These are phyloP conservation scores for Blastocystis sp. DNA, from an alignment of 352 stramenopile species.

Conservation along the genomic window DNA sequence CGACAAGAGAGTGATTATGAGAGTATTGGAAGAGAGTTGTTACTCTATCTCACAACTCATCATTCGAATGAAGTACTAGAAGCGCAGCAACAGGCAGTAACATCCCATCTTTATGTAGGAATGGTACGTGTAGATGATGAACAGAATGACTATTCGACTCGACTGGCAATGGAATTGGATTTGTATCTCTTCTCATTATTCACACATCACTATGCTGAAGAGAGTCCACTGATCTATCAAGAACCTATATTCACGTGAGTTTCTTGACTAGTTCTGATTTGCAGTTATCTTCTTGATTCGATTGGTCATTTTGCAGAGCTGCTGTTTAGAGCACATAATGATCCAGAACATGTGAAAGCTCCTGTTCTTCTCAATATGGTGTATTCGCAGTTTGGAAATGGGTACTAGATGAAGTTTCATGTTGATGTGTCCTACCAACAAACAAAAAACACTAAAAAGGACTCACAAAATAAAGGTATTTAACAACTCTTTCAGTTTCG, in stretches of 20 bases:
- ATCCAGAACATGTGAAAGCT: neutral
- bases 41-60: neutral
- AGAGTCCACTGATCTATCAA: neutral
- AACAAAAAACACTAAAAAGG: neutral
- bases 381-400: slow-evolving; percentile 8
- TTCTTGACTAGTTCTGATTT: neutral
- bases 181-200: slow-evolving; percentile 28
- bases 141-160: neutral
- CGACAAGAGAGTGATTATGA: neutral
- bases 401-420: neutral
- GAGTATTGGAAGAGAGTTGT: neutral
- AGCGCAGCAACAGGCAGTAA: neutral
- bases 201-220: neutral
- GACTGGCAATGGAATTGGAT: slow-evolving; percentile 4
- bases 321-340: neutral
- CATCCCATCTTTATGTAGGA: neutral
- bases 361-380: slow-evolving; percentile 44
- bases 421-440: neutral
- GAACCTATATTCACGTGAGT: neutral
- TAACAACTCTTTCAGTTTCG: neutral
- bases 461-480: neutral
- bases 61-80: neutral
- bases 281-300: slow-evolving; percentile 33
- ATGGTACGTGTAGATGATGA: neutral
- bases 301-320: slow-evolving; percentile 26